Base-by-base conservation (phyloP, 2,329 filamentous ascomycete genomes). In the Pseudogymnoascus sp. region DNA sequence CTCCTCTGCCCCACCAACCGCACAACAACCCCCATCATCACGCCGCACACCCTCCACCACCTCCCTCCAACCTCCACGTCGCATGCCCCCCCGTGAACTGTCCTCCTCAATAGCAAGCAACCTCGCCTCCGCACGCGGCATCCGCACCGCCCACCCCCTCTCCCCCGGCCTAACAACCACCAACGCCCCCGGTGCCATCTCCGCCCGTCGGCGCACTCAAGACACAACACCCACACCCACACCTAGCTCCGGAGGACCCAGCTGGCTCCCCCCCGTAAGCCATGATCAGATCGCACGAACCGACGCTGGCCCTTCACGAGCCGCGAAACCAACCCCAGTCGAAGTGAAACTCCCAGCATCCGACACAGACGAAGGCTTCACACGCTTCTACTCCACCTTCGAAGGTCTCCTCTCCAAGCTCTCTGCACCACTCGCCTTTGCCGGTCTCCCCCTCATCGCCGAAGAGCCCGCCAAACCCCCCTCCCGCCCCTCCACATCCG, bases 321-420 rank as follows among this genome's bases (percentile, higher is more conserved):
- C 73, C 10, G 70, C 74, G 10, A 67, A 67, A 14, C 65, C 40
- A 33, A 16, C 64, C 19, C 37, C 61, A 59, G 59, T 29, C 68
- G 3, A 37, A 65, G 40, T 31, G 66, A 65, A 21, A 66, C 72
- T 11, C 53, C 47, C 64, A 35, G 64, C 62, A 35, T 64, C 65
- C 78, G 76, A 68, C 6, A 71, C 76, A 1, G 91, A 96, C 33
- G 92, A 93, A 63, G 88, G 90, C 5, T 99, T 97, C 72, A 85
- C 90, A 6, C 86, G 87, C 62, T 99, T 97, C 76, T 99, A 97
- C 76, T 93, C 84, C 64, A 92, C 91, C 1, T 96, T 97, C 71
- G 92, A 93, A 63, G 91, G 84, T 62, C 84, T 97, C 59, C 90
- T 97, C 72, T 95, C 91, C 65, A 89, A 88, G 69, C 84, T 97